Evolutionary conservation across 495 filamentous ascomycete genomes (phyloP).

Genomic region (Articulospora tetracladia): DNA sequence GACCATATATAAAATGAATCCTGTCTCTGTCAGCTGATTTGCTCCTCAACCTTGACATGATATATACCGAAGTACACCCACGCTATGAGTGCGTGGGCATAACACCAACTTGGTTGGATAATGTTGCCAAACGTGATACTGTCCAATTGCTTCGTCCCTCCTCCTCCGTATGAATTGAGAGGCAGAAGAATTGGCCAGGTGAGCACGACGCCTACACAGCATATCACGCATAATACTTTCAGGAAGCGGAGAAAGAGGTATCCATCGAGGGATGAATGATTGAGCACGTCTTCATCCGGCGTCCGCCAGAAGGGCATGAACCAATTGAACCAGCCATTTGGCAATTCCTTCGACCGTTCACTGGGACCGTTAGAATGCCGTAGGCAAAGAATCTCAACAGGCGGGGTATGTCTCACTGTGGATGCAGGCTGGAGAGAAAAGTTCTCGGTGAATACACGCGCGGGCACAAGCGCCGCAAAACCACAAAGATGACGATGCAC

Average conservation of each 20-base stretch:
- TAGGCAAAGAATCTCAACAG: neutral
- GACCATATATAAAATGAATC: constrained; percentile 84
- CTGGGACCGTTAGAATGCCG: constrained; percentile 33
- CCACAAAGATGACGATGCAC: constrained; percentile 67
- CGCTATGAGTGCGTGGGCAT: constrained; percentile 70
- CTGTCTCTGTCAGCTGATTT: constrained; percentile 28
- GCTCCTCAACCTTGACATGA: neutral
- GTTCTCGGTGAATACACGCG: constrained; percentile 85
- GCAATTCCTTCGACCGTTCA: constrained; percentile 62
- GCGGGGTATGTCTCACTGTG: constrained; percentile 40
- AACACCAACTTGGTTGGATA: constrained; percentile 53
- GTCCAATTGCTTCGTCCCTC: constrained; percentile 63
- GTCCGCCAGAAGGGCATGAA: constrained; percentile 69
- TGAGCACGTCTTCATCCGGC: constrained; percentile 76
- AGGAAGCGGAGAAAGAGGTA: constrained; percentile 88
- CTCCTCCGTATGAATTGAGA: constrained; percentile 76
- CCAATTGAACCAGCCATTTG: constrained; percentile 73
- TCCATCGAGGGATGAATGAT: constrained; percentile 83
- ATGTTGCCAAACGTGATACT: constrained; percentile 77
- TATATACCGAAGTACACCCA: constrained; percentile 70
- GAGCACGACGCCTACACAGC: constrained; percentile 72
- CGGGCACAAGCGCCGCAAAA: constrained; percentile 66
- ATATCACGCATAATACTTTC: constrained; percentile 64
- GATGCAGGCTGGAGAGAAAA: constrained; percentile 69
- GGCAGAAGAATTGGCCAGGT: constrained; percentile 86